phyloP scores from a whole-genome alignment of 2,329 filamentous ascomycete species.

The Biscogniauxia mediterranea region DNA sequence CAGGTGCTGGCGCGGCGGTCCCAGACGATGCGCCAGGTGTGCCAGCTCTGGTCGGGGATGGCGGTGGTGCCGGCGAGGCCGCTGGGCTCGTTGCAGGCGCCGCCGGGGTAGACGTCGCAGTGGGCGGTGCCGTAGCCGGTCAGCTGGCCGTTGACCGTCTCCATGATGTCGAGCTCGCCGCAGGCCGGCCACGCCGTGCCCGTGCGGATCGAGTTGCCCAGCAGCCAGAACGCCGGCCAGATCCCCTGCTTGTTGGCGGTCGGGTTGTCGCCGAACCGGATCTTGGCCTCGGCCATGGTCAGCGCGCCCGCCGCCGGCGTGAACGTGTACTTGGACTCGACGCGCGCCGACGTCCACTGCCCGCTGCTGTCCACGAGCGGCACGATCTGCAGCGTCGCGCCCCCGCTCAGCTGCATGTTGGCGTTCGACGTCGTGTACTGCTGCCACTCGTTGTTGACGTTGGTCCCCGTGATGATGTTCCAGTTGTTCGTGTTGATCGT shows the following conservation, averaged over 20 bases:
- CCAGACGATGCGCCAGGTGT: conserved; percentile 47
- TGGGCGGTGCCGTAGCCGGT: conserved; percentile 49
- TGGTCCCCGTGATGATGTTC: conserved; percentile 45
- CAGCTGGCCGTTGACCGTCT: conserved; percentile 46
- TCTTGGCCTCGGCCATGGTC: conserved; percentile 43
- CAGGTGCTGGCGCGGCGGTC: conserved; percentile 45
- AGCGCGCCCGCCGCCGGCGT: conserved; percentile 39
- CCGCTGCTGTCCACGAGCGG: conserved; percentile 40
- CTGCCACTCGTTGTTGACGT: conserved; percentile 50
- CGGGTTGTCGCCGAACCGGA: conserved; percentile 44
- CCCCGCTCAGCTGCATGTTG: conserved; percentile 52
- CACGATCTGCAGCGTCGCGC: conserved; percentile 50
- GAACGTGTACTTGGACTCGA: conserved; percentile 48
- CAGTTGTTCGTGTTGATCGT: conserved; percentile 40
- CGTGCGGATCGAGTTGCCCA: conserved; percentile 45
- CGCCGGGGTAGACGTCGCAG: conserved; percentile 43
- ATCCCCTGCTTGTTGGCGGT: conserved; percentile 44
- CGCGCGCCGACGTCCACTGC: conserved; percentile 49
- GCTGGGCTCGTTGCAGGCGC: conserved; percentile 46
- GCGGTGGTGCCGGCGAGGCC: conserved; percentile 37
- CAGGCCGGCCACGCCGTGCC: conserved; percentile 48
- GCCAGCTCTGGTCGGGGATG: conserved; percentile 47
- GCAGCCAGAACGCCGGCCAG: conserved; percentile 55
- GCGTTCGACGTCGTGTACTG: conserved; percentile 42
- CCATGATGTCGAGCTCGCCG: conserved; percentile 51